Evolutionary conservation across 176 grass and related monocot genomes (phyloP).

Genomic region (Oryza longistaminata): DNA sequence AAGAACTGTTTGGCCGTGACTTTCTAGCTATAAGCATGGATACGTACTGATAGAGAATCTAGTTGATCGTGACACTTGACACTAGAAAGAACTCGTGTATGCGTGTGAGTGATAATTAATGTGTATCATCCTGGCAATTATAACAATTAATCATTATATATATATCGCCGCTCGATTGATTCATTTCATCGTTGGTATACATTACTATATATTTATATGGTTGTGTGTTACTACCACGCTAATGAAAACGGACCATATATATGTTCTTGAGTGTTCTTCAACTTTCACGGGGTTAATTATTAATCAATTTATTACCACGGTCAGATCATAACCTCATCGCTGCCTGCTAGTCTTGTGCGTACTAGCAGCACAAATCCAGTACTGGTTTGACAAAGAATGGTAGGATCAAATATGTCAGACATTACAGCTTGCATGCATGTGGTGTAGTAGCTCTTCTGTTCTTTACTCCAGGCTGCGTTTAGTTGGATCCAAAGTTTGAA

Average conservation of each 20-base stretch:
- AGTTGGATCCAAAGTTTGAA: too few species aligned
- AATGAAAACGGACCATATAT: background rate
- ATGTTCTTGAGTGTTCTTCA: background rate
- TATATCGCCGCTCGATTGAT: background rate
- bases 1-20: too few species aligned
- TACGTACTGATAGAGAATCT: background rate
- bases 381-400: background rate
- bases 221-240: background rate
- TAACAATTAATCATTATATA: background rate
- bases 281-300: background rate
- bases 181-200: background rate
- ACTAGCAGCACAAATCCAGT: background rate
- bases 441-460: background rate
- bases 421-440: background rate
- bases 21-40: background rate
- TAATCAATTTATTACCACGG: background rate
- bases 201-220: too few species aligned
- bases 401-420: background rate
- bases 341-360: background rate
- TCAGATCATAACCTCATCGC: background rate
- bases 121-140: background rate
- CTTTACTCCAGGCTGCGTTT: too few species aligned
- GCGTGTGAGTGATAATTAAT: background rate
- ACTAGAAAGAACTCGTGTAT: background rate
- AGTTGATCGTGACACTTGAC: background rate